phyloP scores from a whole-genome alignment of 495 filamentous ascomycete genomes.

The Penicillium chermesinum region DNA sequence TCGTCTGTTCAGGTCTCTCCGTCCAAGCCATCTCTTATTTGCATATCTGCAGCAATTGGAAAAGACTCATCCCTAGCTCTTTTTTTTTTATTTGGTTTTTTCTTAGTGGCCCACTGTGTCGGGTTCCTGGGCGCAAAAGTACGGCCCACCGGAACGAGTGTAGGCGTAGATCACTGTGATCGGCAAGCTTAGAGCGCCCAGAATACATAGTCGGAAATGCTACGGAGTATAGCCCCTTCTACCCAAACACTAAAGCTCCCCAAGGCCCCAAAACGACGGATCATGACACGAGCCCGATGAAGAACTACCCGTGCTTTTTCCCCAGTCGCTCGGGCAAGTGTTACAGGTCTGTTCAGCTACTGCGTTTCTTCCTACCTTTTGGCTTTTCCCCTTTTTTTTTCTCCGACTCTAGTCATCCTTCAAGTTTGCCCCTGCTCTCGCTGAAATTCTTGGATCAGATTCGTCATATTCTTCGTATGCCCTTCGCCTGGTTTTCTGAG shows the following conservation, averaged over 20 bases:
- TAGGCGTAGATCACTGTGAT: slow-evolving; percentile 21
- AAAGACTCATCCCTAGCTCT: slow-evolving; percentile 3
- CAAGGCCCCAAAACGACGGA: slow-evolving; percentile 1
- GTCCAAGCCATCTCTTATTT: background rate
- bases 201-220: slow-evolving; percentile 10
- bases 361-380: background rate
- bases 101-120: slow-evolving; percentile 9
- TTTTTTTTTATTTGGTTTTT: background rate
- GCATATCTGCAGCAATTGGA: background rate
- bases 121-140: slow-evolving; percentile 24
- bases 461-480: slow-evolving; percentile 21
- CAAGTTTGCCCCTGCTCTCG: background rate
- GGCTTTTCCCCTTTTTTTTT: background rate
- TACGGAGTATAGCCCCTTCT: slow-evolving; percentile 12
- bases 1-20: no score
- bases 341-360: slow-evolving; percentile 7
- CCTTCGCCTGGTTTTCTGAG: background rate
- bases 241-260: background rate
- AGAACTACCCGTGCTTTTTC: slow-evolving; percentile 5
- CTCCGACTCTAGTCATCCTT: background rate
- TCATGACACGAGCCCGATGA: slow-evolving; percentile 13
- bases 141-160: slow-evolving; percentile 18
- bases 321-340: background rate
- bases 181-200: slow-evolving; percentile 9
- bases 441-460: slow-evolving; percentile 8